Base-by-base conservation (phyloP, 1,139 yeast species). In the Suhomyces atakaporum region DNA sequence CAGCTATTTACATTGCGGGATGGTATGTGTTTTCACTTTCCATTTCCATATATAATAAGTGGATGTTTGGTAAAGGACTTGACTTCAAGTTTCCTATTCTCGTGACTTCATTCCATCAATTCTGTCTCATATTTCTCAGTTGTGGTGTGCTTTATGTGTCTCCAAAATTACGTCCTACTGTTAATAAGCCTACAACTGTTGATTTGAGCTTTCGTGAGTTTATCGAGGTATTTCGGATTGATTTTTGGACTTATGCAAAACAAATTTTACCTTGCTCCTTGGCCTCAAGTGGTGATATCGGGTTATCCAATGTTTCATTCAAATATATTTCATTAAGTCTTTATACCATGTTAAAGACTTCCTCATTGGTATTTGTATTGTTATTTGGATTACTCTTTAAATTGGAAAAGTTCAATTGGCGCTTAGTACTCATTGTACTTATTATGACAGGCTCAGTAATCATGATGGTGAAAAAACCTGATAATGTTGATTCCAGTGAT, bases 221-320 rank as follows among this genome's bases (percentile, higher is more conserved):
- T 36, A 31, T 49, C 14, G 33, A 45, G 15, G 46, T 50, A 12
- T 54, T 60, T 36, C 39, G 35, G 14, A 58, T 65, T 29, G 51
- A 45, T 27, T 36, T 40, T 15, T 7, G 37, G 24, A 39, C 52
- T n/a, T 82, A 79, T 49, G 11, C 71, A 5, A 63, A 66, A 27
- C 81, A 77, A 38, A 81, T 89, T 30, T 56, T 87, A 2, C 97
- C 97, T 0, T 89, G 97, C 54, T 85, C 96, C 0, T 42, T 86
- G 11, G 94, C 96, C 0, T 80, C 92, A 2, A 88, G 95, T 3
- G 94, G 95, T 10, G 98, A 92, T 60, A 89, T 92, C 49, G 98
- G 98, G 3, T 72, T 89, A 48, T 92, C 96, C 22, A 92, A 92
- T 58, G 79, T 84, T 22, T 84, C 96, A 23, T 77, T 90, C 51